Conservation (phyloP, 495 filamentous ascomycete species). For the Aspergillus heteromorphus region DNA sequence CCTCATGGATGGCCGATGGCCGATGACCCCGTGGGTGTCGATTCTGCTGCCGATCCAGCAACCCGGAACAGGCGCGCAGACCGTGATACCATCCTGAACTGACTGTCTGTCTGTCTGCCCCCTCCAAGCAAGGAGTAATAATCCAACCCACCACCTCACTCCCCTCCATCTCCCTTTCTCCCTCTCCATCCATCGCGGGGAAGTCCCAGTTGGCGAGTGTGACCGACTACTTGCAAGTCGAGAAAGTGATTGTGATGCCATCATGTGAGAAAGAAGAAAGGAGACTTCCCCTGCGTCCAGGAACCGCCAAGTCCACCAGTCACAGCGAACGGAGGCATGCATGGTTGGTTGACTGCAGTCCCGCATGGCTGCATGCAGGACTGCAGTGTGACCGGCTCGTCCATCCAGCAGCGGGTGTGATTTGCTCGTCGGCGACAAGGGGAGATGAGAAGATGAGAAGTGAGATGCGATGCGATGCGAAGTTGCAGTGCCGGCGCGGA, state of each 20-base stretch:
- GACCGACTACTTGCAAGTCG: no score
- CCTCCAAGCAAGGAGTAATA: no score
- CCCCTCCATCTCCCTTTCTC: background rate
- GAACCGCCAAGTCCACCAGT: background rate
- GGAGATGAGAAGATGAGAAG: background rate
- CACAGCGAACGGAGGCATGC: background rate
- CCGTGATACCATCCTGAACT: no score
- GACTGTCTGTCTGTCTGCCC: no score
- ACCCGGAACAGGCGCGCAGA: no score
- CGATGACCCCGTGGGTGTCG: no score
- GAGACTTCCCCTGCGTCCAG: conserved; percentile 1
- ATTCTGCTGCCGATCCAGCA: no score
- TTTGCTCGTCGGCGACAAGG: background rate
- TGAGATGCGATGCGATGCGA: no score
- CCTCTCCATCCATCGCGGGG: background rate
- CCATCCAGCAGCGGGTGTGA: background rate
- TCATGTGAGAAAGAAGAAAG: conserved; percentile 10
- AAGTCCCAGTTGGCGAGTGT: no score
- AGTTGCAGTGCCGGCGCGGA: background rate
- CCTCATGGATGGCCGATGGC: no score
- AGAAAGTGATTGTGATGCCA: conserved; percentile 15
- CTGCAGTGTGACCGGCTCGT: conserved; percentile 4
- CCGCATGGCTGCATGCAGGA: background rate
- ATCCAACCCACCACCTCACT: no score
- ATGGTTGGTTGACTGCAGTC: no score